Percentiles rank a stretch among this genome's conserved stretches.
phyloP scores from a whole-genome alignment of 371 early-diverging fungal species.

The Massospora cicadina region DNA sequence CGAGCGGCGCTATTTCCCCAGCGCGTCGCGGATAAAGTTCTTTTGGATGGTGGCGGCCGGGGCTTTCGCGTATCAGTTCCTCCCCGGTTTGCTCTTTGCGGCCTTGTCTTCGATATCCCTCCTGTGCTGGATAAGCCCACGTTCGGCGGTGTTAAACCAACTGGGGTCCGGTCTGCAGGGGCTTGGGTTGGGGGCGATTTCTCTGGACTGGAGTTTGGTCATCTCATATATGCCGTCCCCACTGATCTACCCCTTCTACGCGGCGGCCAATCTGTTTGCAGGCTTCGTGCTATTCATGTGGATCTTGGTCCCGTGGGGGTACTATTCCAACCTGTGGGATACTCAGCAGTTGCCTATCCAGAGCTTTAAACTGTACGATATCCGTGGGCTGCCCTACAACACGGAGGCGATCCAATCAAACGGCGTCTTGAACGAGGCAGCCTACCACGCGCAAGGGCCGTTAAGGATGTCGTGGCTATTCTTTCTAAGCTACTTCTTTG shows the following conservation, averaged over 20 bases:
- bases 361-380: conserved; percentile 31
- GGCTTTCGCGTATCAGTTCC: conserved; percentile 30
- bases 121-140: conserved; percentile 24
- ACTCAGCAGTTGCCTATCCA: conserved; percentile 33
- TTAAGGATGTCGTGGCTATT: conserved; percentile 39
- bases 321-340: conserved; percentile 37
- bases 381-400: conserved; percentile 20
- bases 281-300: conserved; percentile 43
- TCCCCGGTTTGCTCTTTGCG: conserved; percentile 38
- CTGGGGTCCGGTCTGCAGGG: conserved; percentile 30
- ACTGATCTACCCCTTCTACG: conserved; percentile 19
- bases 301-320: conserved; percentile 40
- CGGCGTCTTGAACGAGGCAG: conserved; percentile 32
- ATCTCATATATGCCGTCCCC: conserved; percentile 19
- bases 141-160: conserved; percentile 28
- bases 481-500: conserved; percentile 22
- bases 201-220: conserved; percentile 21
- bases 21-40: conserved; percentile 15
- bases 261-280: conserved; percentile 19
- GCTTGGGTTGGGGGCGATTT: conserved; percentile 17
- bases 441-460: conserved; percentile 43
- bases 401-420: conserved; percentile 29
- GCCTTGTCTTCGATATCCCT: conserved; percentile 24
- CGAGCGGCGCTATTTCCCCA: conserved; percentile 16
- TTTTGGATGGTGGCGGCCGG: conserved; percentile 20